phyloP scores from a whole-genome alignment of 2,329 filamentous ascomycete species.

The Arachnomyces sp. region DNA sequence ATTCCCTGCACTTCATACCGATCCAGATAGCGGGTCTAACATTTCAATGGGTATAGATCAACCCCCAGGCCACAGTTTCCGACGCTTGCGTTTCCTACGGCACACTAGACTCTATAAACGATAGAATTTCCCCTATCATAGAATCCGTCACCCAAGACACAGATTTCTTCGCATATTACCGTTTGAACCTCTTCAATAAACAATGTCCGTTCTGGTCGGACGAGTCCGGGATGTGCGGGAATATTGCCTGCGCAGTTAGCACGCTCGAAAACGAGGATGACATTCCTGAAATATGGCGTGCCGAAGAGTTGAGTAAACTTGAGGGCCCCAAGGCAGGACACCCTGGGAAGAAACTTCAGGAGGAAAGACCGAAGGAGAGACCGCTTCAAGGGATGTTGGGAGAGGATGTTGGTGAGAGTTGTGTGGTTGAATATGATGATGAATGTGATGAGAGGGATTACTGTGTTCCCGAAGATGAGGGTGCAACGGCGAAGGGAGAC shows the following conservation, averaged over 20 bases:
- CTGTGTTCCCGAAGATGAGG: constrained; percentile 91
- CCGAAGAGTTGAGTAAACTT: constrained; percentile 83
- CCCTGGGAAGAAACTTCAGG: constrained; percentile 65
- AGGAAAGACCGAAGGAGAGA: constrained; percentile 56
- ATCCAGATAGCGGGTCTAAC: background rate
- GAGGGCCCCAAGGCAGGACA: constrained; percentile 87
- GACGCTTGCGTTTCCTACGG: constrained; percentile 93
- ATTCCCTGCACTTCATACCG: background rate
- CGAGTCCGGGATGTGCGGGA: constrained; percentile 87
- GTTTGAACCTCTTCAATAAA: constrained; percentile 89
- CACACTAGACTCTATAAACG: constrained; percentile 78
- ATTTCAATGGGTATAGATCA: constrained; percentile 53
- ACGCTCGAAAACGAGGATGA: constrained; percentile 93
- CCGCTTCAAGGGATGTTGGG: constrained; percentile 78
- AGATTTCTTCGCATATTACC: constrained; percentile 98
- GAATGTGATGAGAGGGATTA: constrained; percentile 96
- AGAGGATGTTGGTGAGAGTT: constrained; percentile 84
- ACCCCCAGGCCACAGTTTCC: constrained; percentile 77
- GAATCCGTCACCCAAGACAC: constrained; percentile 75
- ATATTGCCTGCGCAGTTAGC: constrained; percentile 91
- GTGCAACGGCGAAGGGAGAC: constrained; percentile 76
- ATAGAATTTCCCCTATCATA: constrained; percentile 64
- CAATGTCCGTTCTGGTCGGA: constrained; percentile 95
- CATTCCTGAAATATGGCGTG: constrained; percentile 83
- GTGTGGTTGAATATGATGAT: constrained; percentile 93